Conservation (phyloP, 805 yeast species). For the Wickerhamomyces canadensis region DNA sequence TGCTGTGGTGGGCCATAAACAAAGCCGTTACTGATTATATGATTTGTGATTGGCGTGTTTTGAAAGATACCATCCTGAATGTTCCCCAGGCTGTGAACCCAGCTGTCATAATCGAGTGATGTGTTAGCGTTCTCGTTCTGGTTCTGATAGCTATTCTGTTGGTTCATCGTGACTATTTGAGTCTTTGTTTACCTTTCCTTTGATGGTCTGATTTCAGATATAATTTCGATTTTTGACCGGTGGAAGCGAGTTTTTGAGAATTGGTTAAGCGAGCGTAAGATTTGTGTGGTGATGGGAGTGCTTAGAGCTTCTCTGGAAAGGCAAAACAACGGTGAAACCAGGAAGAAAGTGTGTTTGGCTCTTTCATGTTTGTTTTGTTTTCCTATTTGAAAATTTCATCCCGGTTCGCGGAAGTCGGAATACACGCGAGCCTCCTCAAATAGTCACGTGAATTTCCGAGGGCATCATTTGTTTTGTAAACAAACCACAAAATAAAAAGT, state of each 20-base stretch:
- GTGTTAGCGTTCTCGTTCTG: slow-evolving; percentile 9
- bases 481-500: background rate
- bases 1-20: background rate
- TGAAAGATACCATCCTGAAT: slow-evolving; percentile 23
- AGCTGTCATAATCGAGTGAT: slow-evolving; percentile 21
- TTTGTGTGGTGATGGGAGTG: too few relatives aligned
- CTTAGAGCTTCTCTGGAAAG: too few relatives aligned
- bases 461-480: background rate
- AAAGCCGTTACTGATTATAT: slow-evolving; percentile 13
- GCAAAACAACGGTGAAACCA: too few relatives aligned
- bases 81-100: slow-evolving; percentile 22
- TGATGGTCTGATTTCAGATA: too few relatives aligned
- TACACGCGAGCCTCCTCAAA: background rate
- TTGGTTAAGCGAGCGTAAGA: too few relatives aligned
- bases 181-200: background rate
- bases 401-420: slow-evolving; percentile 5
- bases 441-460: background rate
- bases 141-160: slow-evolving; percentile 1
- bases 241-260: too few relatives aligned
- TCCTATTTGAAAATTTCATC: background rate
- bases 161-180: too few relatives aligned
- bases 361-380: slow-evolving; percentile 5
- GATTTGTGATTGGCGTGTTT: slow-evolving; percentile 22
- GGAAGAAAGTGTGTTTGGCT: background rate
- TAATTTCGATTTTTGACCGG: too few relatives aligned